These are phyloP conservation scores for Micromonas commoda DNA, from an alignment of 139 green algal species.

Conservation along the genomic window DNA sequence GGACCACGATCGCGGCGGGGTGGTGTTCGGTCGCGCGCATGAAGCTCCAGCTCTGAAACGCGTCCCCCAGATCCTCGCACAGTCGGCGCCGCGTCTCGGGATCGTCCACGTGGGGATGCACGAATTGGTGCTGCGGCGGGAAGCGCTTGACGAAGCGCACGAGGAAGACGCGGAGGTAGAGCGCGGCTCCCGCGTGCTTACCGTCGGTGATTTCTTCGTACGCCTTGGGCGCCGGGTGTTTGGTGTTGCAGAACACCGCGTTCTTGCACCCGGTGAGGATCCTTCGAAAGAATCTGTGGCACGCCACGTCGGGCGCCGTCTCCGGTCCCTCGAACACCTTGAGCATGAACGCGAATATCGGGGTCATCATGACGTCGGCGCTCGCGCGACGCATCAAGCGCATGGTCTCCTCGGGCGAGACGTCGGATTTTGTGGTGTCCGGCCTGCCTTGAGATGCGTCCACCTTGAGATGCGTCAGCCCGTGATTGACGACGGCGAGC, in stretches of 20 bases:
- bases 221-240: not conserved
- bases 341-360: constrained; percentile 1
- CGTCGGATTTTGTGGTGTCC: not conserved
- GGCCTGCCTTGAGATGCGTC: not conserved
- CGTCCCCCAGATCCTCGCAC: not conserved
- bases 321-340: constrained; percentile 8
- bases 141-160: constrained; percentile 17
- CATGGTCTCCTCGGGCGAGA: not conserved
- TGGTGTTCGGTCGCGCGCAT: not conserved
- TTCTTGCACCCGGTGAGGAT: not conserved
- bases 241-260: not conserved
- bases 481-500: not conserved
- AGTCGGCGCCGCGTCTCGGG: not conserved
- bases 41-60: not conserved
- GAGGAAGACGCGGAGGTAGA: not conserved
- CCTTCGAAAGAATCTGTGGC: not conserved
- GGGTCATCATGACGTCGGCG: not conserved
- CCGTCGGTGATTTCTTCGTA: not conserved
- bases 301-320: not conserved
- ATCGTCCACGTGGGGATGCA: not conserved
- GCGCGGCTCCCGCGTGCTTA: not conserved
- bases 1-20: not conserved
- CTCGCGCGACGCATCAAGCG: not conserved
- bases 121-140: not conserved
- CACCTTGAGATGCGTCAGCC: not conserved